A percentile compares a stretch with the other conserved stretches of the same genome.
Conservation (phyloP, 768 basidiomycete genomes). For the Xanthoconium stramineum region DNA sequence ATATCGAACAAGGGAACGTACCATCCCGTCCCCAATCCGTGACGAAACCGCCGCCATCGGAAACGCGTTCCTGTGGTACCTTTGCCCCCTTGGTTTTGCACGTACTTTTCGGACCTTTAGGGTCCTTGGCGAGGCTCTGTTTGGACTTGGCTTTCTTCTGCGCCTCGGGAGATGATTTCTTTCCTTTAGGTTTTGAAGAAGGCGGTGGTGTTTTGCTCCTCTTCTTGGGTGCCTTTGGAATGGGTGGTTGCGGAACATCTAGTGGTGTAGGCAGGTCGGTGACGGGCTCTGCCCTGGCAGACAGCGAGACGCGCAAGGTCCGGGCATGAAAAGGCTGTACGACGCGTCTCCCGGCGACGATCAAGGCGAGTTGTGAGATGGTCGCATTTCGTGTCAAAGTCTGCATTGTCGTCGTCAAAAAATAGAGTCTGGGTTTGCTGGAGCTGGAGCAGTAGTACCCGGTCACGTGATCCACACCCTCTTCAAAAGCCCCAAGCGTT, state of each 20-base stretch:
- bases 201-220: background rate
- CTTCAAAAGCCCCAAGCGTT: background rate
- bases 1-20: background rate
- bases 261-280: background rate
- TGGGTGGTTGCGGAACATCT: background rate
- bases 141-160: constrained; percentile 9
- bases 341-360: constrained; percentile 18
- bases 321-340: constrained; percentile 13
- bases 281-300: background rate
- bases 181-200: background rate
- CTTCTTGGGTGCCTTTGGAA: background rate
- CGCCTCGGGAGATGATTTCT: background rate
- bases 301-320: constrained; percentile 6
- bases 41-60: constrained; percentile 4
- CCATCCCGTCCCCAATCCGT: constrained; percentile 25
- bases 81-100: constrained; percentile 2
- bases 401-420: constrained; percentile 1
- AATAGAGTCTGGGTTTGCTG: background rate
- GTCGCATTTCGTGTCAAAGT: constrained; percentile 1
- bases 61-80: background rate
- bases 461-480: constrained; percentile 7
- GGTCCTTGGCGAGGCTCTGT: background rate
- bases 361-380: constrained; percentile 8
- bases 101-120: background rate
- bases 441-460: no score